These are phyloP conservation scores for Pilaira anomala DNA, from an alignment of 192 early-diverging fungal species.

Conservation along the genomic window DNA sequence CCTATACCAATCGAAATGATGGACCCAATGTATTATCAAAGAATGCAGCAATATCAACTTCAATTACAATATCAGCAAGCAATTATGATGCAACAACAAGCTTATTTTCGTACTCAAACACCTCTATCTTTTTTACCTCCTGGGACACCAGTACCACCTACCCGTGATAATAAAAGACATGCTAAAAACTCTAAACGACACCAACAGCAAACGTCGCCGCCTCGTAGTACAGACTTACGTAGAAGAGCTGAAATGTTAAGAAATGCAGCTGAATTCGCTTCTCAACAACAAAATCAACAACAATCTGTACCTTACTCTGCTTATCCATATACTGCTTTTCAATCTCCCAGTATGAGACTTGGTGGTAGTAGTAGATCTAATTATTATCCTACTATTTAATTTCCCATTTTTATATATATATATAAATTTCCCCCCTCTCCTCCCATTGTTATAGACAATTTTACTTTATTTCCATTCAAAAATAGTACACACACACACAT, in stretches of 20 bases:
- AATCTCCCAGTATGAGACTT: too few relatives aligned
- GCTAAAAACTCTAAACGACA: too few relatives aligned
- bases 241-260: constrained; percentile 10
- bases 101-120: background rate
- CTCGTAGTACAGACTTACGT: constrained; percentile 4
- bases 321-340: too few relatives aligned
- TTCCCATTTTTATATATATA: too few relatives aligned
- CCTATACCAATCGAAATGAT: constrained; percentile 7
- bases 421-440: too few relatives aligned
- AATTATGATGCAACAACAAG: background rate
- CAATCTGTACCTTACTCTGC: background rate
- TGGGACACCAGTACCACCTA: too few relatives aligned
- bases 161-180: background rate
- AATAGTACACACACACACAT: too few relatives aligned
- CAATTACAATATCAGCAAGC: constrained; percentile 2
- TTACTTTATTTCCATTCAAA: too few relatives aligned
- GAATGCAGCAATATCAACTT: constrained; percentile 3
- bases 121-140: too few relatives aligned
- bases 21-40: constrained; percentile 17
- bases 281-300: background rate
- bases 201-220: background rate
- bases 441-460: too few relatives aligned
- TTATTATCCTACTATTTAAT: too few relatives aligned
- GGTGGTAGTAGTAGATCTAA: background rate
- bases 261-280: background rate